phyloP scores from a whole-genome alignment of 768 basidiomycete genomes.

The Pleurotus platypus region DNA sequence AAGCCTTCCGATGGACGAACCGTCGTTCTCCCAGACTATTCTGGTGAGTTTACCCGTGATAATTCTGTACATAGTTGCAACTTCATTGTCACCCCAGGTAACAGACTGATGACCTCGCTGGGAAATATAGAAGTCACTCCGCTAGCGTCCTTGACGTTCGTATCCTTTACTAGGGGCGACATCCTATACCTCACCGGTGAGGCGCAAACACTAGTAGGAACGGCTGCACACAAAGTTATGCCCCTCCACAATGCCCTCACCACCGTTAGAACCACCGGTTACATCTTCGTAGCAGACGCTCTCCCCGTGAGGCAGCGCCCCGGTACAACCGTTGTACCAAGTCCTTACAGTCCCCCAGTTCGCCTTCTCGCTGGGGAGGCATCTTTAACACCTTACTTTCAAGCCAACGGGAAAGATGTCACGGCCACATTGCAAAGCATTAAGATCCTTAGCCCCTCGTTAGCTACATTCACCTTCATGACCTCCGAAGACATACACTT shows the following conservation, averaged over 20 bases:
- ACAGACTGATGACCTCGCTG: conserved; percentile 59
- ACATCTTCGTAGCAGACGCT: conserved; percentile 47
- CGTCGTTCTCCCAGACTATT: conserved; percentile 57
- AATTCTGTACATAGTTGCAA: neutral
- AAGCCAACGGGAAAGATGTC: conserved; percentile 18
- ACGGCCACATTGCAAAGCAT: conserved; percentile 35
- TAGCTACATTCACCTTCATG: conserved; percentile 54
- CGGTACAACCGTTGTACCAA: conserved; percentile 17
- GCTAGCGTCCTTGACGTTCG: conserved; percentile 53
- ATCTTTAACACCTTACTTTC: conserved; percentile 21
- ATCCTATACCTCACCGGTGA: conserved; percentile 62
- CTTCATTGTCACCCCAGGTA: conserved; percentile 32
- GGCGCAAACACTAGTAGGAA: conserved; percentile 46
- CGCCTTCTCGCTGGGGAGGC: conserved; percentile 48
- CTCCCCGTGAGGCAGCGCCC: conserved; percentile 47
- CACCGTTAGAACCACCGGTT: conserved; percentile 47
- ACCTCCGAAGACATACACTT: conserved; percentile 28
- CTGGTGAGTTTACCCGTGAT: conserved; percentile 30
- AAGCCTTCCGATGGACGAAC: conserved; percentile 50
- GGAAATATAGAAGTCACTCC: conserved; percentile 60
- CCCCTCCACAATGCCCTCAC: conserved; percentile 50
- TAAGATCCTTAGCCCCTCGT: conserved; percentile 38
- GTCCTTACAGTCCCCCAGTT: conserved; percentile 61
- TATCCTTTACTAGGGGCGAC: conserved; percentile 48
- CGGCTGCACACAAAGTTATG: conserved; percentile 49